Conservation (phyloP, 2,329 filamentous ascomycete species). For the Apiospora koreana region DNA sequence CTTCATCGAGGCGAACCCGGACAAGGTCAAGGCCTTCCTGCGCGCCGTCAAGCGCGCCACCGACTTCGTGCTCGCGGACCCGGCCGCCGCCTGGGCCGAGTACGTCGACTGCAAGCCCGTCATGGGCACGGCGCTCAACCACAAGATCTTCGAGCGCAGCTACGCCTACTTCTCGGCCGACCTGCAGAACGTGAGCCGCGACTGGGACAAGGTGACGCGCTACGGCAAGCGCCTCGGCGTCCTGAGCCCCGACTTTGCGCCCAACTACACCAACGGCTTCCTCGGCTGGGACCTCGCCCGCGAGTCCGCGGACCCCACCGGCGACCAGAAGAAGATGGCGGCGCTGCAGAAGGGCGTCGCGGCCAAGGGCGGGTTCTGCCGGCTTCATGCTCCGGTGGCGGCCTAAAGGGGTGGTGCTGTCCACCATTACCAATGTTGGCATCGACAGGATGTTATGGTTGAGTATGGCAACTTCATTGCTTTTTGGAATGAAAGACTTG, state of each 20-base stretch:
- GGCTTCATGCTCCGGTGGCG: slow-evolving; percentile 33
- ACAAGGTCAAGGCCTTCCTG: slow-evolving; percentile 68
- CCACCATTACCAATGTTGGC: too few relatives aligned
- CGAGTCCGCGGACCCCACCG: slow-evolving; percentile 67
- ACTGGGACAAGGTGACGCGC: slow-evolving; percentile 76
- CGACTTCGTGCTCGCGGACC: slow-evolving; percentile 67
- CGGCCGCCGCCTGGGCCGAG: slow-evolving; percentile 64
- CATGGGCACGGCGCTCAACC: slow-evolving; percentile 68
- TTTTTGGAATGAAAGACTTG: too few relatives aligned
- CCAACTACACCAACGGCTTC: slow-evolving; percentile 76
- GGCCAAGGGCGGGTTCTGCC: slow-evolving; percentile 63
- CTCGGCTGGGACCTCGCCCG: slow-evolving; percentile 65
- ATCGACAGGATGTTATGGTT: too few relatives aligned
- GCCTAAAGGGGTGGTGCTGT: too few relatives aligned
- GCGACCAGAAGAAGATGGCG: slow-evolving; percentile 75
- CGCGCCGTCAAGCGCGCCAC: slow-evolving; percentile 74
- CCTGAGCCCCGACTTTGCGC: slow-evolving; percentile 60
- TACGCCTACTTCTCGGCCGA: slow-evolving; percentile 77
- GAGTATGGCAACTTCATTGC: neutral
- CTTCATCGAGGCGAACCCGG: slow-evolving; percentile 67
- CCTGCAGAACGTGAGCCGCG: slow-evolving; percentile 71
- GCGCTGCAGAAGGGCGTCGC: slow-evolving; percentile 69
- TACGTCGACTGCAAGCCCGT: slow-evolving; percentile 73
- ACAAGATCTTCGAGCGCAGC: slow-evolving; percentile 78
- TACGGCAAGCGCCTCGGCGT: slow-evolving; percentile 76